phyloP scores from a whole-genome alignment of 2,329 filamentous ascomycete genomes.

The Pseudocercospora pini-densiflorae region DNA sequence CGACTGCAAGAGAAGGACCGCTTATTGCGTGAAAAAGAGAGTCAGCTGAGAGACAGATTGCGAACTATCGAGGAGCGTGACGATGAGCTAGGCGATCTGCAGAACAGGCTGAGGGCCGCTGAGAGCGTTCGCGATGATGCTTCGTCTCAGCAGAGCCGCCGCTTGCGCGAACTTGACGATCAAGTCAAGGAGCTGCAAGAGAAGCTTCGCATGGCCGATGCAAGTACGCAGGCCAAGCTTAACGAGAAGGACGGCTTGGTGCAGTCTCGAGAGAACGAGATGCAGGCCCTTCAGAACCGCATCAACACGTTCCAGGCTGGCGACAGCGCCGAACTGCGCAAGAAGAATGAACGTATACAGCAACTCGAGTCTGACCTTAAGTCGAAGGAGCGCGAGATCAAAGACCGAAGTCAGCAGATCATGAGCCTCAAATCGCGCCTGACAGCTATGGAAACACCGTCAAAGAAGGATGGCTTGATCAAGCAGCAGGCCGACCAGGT shows the following conservation, averaged over 20 bases:
- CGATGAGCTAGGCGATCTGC: constrained; percentile 63
- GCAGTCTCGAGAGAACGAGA: constrained; percentile 48
- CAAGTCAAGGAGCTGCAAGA: constrained; percentile 55
- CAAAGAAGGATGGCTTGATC: constrained; percentile 43
- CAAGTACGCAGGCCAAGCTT: constrained; percentile 47
- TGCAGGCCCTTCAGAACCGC: constrained; percentile 39
- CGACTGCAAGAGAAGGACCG: constrained; percentile 43
- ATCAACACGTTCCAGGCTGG: constrained; percentile 37
- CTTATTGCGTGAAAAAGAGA: constrained; percentile 73
- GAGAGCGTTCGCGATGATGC: constrained; percentile 36
- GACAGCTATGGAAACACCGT: constrained; percentile 42
- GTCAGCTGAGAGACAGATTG: constrained; percentile 76
- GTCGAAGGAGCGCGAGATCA: constrained; percentile 34
- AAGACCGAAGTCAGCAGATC: constrained; percentile 40
- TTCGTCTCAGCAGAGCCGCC: constrained; percentile 54
- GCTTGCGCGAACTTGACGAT: constrained; percentile 56
- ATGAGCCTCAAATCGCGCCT: constrained; percentile 40
- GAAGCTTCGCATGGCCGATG: constrained; percentile 50
- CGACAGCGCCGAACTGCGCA: constrained; percentile 38
- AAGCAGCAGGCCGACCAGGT: constrained; percentile 42
- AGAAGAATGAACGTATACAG: constrained; percentile 39
- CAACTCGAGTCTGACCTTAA: constrained; percentile 47
- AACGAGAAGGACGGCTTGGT: constrained; percentile 48
- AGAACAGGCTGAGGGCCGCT: constrained; percentile 36
- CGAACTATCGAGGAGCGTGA: constrained; percentile 73